These are phyloP conservation scores for Vairimorpha necatrix DNA, from an alignment of 371 early-diverging fungal species.

Conservation along the genomic window DNA sequence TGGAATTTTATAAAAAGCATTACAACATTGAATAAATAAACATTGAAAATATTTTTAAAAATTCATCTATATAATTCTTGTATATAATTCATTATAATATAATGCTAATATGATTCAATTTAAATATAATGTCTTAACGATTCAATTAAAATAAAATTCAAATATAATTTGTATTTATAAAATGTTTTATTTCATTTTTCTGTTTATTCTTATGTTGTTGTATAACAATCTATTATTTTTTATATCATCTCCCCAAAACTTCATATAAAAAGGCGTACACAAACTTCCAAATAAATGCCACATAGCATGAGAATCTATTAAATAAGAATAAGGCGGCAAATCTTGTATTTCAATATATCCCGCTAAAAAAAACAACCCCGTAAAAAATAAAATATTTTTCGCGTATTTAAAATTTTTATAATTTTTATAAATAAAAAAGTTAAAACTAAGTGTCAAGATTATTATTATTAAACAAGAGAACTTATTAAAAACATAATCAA, in stretches of 20 bases:
- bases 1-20: slow-evolving; percentile 24
- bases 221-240: not conserved
- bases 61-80: no score
- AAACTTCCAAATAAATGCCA: slow-evolving; percentile 49
- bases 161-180: no score
- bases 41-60: not conserved
- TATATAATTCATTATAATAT: no score
- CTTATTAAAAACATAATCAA: slow-evolving; percentile 56
- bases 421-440: slow-evolving; percentile 24
- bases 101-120: not conserved
- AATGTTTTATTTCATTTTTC: not conserved
- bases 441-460: slow-evolving; percentile 5
- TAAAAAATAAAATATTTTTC: slow-evolving; percentile 39
- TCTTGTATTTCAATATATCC: slow-evolving; percentile 52
- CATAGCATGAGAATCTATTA: slow-evolving; percentile 58
- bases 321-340: slow-evolving; percentile 49
- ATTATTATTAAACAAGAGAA: slow-evolving; percentile 43
- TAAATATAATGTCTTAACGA: not conserved
- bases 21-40: not conserved
- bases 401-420: slow-evolving; percentile 7
- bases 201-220: not conserved
- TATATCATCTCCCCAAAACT: slow-evolving; percentile 40
- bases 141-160: not conserved
- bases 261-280: slow-evolving; percentile 32
- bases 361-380: slow-evolving; percentile 26